Base-by-base conservation (phyloP, 495 filamentous ascomycete genomes). In the Hypoxylon trugodes region DNA sequence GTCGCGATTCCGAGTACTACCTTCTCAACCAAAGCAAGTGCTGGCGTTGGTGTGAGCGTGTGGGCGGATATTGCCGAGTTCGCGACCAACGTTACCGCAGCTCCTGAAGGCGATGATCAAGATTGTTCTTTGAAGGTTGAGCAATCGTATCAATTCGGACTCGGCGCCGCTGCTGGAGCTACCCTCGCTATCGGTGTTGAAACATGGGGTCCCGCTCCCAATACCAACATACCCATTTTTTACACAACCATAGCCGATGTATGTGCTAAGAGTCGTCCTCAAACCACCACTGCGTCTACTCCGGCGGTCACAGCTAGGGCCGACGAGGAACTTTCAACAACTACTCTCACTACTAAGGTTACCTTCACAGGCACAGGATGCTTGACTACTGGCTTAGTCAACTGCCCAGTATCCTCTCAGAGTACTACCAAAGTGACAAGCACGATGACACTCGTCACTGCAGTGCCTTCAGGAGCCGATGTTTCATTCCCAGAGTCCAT, bases 31-130 rank as follows among this genome's bases (percentile, higher is more conserved):
- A 59, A 25, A 9, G 61, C 75, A 8, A 69, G 70, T 10, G 73
- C 75, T 12, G 83, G 83, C n/a, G 59, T 84, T 3, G 78, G 76
- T 35, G 76, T 76, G 18, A 73, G 73, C 13, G 72, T 82, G 4
- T 83, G 75, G 62, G 77, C 78, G 24, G 73, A 84, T 53, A 59
- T 86, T 15, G 84, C 82, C 24, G 78, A 86, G 45, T 83, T 86
- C 54, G 59, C 74, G 2, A 78, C 81, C 15, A 80, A 82, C 59
- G 72, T 85, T 28, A 80, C 81, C 8, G 71, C 47, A 18, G 37
- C 57, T 26, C 56, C 66, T 6, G 51, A 60, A 0, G 71, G 51
- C 4, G 68, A 76, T 21, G 70, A 70, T n/a, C 57, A 71, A 6
- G 73, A 72, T 24, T 85, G 83, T 63, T 56, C 69, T 6, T 52